Percentiles rank a stretch among this genome's conserved stretches.
Evolutionary conservation across 2,329 filamentous ascomycete genomes (phyloP).

Genomic region (Gyromitra esculenta): DNA sequence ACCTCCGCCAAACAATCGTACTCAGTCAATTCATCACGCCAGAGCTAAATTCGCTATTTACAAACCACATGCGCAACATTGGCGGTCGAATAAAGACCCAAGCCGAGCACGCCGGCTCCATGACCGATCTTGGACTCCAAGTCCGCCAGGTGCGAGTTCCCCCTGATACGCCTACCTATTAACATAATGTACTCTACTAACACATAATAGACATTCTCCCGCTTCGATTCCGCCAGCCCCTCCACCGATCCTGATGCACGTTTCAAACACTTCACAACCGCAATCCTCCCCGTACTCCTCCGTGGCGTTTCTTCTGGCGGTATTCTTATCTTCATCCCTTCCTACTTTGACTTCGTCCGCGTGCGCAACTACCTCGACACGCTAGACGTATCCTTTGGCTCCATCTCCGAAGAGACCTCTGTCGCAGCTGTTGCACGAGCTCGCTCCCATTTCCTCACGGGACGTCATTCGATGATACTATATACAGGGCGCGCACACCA

Average conservation of each 20-base stretch:
- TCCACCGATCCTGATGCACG: constrained; percentile 83
- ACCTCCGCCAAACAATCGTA: constrained; percentile 86
- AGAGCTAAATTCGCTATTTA: constrained; percentile 82
- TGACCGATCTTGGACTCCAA: constrained; percentile 64
- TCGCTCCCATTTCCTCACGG: constrained; percentile 84
- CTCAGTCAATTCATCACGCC: constrained; percentile 86
- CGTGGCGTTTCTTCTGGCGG: constrained; percentile 70
- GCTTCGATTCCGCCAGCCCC: constrained; percentile 77
- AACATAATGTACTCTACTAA: constrained; percentile 68
- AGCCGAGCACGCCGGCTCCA: constrained; percentile 72
- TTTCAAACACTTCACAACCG: constrained; percentile 88
- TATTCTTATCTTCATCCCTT: constrained; percentile 87
- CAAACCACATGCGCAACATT: constrained; percentile 79
- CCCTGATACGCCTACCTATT: constrained; percentile 55
- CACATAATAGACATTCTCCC: constrained; percentile 85
- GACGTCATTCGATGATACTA: constrained; percentile 81
- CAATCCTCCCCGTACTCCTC: constrained; percentile 79
- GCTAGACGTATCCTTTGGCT: constrained; percentile 75
- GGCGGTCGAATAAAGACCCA: constrained; percentile 80
- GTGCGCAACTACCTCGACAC: constrained; percentile 91
- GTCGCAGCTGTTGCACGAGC: constrained; percentile 82
- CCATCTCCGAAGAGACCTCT: constrained; percentile 87
- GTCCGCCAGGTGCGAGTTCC: constrained; percentile 29
- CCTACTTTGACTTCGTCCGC: constrained; percentile 93
- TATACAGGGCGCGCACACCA: constrained; percentile 98